Conservation (phyloP, 2,329 filamentous ascomycete genomes). For the Colletotrichum tropicicola region DNA sequence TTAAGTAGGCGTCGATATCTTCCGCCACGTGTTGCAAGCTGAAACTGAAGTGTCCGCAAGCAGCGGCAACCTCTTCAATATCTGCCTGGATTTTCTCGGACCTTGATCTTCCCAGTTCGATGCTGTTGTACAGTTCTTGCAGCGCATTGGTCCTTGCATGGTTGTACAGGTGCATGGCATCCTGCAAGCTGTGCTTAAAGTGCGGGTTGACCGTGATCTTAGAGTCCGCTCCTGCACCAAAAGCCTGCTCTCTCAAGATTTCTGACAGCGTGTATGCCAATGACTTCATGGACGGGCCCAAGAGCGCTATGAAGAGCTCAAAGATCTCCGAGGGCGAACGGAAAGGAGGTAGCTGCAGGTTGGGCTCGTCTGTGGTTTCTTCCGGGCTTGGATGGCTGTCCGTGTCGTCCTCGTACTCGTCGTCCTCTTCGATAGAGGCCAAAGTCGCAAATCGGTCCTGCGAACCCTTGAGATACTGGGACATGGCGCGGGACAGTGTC, state of each 20-base stretch:
- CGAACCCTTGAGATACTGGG: slow-evolving; percentile 47
- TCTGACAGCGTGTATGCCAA: slow-evolving; percentile 91
- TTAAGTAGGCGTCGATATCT: slow-evolving; percentile 84
- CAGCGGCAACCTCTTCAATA: slow-evolving; percentile 97
- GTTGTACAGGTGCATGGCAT: slow-evolving; percentile 84
- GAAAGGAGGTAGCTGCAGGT: slow-evolving; percentile 47
- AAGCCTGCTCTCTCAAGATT: slow-evolving; percentile 88
- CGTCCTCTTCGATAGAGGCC: slow-evolving; percentile 71
- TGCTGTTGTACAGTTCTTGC: slow-evolving; percentile 80
- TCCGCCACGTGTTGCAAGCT: slow-evolving; percentile 90
- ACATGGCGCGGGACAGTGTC: slow-evolving; percentile 37
- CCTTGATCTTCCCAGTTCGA: slow-evolving; percentile 74
- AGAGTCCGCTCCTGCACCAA: slow-evolving; percentile 72
- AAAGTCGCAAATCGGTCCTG: slow-evolving; percentile 57
- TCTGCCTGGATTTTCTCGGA: slow-evolving; percentile 86
- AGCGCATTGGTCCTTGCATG: slow-evolving; percentile 79
- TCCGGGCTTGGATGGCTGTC: slow-evolving; percentile 54
- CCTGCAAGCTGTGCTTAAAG: slow-evolving; percentile 80
- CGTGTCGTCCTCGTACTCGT: slow-evolving; percentile 48
- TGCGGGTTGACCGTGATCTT: slow-evolving; percentile 80
- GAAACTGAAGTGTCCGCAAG: slow-evolving; percentile 95
- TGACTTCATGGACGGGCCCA: slow-evolving; percentile 96
- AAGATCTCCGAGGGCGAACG: slow-evolving; percentile 85
- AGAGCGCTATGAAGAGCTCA: slow-evolving; percentile 84
- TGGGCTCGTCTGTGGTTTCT: slow-evolving; percentile 34